Evolutionary conservation across 139 green algal species (phyloP).

Genomic region (Chlorella sorokiniana): DNA sequence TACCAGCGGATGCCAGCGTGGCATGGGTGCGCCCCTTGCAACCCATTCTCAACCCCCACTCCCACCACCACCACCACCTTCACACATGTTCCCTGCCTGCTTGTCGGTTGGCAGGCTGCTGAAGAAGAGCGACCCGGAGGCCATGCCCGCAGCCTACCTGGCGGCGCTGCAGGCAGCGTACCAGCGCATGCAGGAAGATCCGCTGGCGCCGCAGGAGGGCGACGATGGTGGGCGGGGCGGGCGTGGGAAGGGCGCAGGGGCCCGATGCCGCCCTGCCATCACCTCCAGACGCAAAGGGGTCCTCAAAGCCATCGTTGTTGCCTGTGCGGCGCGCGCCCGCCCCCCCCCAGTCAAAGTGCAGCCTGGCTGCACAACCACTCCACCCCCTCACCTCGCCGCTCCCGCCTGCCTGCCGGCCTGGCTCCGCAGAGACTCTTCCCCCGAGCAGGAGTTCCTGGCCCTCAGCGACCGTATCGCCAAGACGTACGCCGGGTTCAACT

Average conservation of each 20-base stretch:
- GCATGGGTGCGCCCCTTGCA: too few species aligned
- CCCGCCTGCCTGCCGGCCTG: background rate
- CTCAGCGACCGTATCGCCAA: slow-evolving; percentile 35
- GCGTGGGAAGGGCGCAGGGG: background rate
- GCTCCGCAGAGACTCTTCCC: background rate
- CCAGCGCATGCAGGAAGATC: slow-evolving; percentile 1
- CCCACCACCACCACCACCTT: too few species aligned
- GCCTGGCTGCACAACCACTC: too few species aligned
- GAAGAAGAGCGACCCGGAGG: slow-evolving; percentile 33
- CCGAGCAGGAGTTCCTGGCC: slow-evolving; percentile 28
- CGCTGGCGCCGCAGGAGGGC: background rate
- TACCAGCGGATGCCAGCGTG: too few species aligned
- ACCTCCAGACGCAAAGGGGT: too few species aligned
- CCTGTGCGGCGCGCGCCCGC: too few species aligned
- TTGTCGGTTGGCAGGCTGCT: slow-evolving; percentile 22
- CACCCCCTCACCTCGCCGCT: background rate
- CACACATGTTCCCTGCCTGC: too few species aligned
- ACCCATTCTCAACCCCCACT: too few species aligned
- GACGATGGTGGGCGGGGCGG: background rate
- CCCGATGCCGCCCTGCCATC: too few species aligned
- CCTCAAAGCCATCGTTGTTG: too few species aligned
- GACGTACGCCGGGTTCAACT: slow-evolving; percentile 36
- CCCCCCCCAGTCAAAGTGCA: too few species aligned
- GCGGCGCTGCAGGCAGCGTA: slow-evolving; percentile 38
- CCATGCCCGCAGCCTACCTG: slow-evolving; percentile 44